Conservation (phyloP, 441 rosid species). For the Corymbia calophylla region DNA sequence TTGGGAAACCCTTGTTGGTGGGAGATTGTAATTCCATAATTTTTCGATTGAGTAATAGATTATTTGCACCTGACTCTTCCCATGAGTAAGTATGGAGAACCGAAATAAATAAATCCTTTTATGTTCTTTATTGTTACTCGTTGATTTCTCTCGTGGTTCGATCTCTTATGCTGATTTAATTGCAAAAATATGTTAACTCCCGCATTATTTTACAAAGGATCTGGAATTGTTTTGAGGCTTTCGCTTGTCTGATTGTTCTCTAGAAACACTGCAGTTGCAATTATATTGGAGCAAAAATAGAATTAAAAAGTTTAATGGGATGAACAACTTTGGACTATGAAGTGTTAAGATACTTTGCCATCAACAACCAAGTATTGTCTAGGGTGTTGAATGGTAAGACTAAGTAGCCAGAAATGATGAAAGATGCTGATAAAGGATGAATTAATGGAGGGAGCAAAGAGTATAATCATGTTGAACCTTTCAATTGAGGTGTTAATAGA, state of each 20-base stretch:
- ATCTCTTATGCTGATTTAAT: background rate
- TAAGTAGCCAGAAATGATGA: fast-evolving
- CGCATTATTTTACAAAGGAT: too few relatives aligned
- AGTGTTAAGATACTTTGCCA: background rate
- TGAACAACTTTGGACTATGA: too few relatives aligned
- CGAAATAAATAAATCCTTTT: background rate
- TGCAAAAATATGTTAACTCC: too few relatives aligned
- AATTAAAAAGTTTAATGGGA: fast-evolving
- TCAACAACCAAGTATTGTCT: background rate
- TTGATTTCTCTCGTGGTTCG: background rate
- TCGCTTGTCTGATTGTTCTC: background rate
- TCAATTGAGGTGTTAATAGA: too few relatives aligned
- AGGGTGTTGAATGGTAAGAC: background rate
- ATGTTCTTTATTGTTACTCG: background rate
- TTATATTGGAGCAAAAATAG: background rate
- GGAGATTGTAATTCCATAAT: background rate
- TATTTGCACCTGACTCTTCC: fast-evolving
- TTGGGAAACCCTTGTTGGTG: background rate
- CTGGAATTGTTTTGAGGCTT: background rate
- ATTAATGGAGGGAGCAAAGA: background rate
- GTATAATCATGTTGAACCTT: fast-evolving
- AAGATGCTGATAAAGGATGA: background rate
- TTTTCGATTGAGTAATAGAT: background rate
- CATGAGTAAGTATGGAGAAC: fast-evolving
- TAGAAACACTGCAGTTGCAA: background rate